Base-by-base conservation (phyloP, 768 basidiomycete genomes). In the Aureoboletus auriporus region DNA sequence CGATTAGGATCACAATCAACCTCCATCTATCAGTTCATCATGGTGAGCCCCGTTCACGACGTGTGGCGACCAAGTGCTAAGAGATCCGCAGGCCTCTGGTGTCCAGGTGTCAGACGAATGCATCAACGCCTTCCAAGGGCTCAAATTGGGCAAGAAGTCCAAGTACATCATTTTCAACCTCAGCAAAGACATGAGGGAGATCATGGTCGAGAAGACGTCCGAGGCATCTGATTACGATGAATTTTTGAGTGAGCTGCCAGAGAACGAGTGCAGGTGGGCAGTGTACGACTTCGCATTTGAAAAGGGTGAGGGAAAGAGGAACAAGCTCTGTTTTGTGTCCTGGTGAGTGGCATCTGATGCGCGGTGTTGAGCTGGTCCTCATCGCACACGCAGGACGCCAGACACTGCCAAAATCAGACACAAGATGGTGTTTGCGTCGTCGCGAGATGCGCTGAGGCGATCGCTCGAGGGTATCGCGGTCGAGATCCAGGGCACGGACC, bases 361-460 rank as follows among this genome's bases (percentile, higher is more conserved):
- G 36, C 16, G 11, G 7, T 4, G 33, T 14, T 9, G 29, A 36
- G 26, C 23, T 30, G 7, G 16, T 41, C 4, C 33, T 52, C 29
- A 47, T 16, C 31, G 14, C 27, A 6, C 31, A 29, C 36, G 26
- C 61, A 97, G 95, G 95, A 77, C 84, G 14, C 94, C 96, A 52
- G 93, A 96, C 60, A 67, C 64, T 17, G 84, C 93, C 38, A 88
- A 82, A 74, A 75, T 95, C 68, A 93, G 84, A 73, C 70, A 78
- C 64, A 97, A 94, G 86, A 97, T 98, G 94, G 63, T 96, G 58
- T 88, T 79, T 69, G 87, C 95, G n/a, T 84, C 91, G 20, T 97
- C 95, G 44, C 87, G 84, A 65, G 89, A 92, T 12, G 86, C 85
- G 6, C 69, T 99, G 47, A 80, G 81, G 62, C 79, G 78, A 50